Conservation (phyloP, 139 green algal genomes). For the Chlamydomonas eustigma region DNA sequence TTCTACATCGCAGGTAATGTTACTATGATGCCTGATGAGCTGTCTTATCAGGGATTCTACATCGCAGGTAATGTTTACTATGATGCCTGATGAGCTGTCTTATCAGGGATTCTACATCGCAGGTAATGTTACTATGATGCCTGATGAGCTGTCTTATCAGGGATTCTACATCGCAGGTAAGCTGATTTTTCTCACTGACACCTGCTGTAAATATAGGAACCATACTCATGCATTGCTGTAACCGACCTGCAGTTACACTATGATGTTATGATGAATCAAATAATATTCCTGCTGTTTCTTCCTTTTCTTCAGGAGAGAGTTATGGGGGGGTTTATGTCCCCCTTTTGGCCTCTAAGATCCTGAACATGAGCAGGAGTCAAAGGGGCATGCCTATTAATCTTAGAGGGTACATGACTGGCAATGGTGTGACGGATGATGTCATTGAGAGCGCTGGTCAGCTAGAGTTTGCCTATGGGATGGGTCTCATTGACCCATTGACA, state of each 20-base stretch:
- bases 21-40: too few species aligned
- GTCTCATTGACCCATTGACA: slow-evolving; percentile 45
- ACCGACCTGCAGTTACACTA: too few species aligned
- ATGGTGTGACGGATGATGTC: slow-evolving; percentile 64
- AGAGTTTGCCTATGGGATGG: slow-evolving; percentile 51
- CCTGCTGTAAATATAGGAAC: too few species aligned
- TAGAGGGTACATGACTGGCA: slow-evolving; percentile 70
- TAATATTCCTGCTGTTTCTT: too few species aligned
- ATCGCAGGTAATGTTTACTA: too few species aligned
- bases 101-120: too few species aligned
- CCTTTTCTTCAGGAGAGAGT: slow-evolving; percentile 46
- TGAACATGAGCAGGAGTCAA: slow-evolving; percentile 37
- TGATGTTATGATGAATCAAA: too few species aligned
- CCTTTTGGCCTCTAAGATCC: slow-evolving; percentile 38
- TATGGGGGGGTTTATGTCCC: slow-evolving; percentile 70
- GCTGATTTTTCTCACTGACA: too few species aligned
- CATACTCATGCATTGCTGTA: too few species aligned
- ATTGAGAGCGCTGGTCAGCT: slow-evolving; percentile 59
- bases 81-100: too few species aligned
- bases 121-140: slow-evolving; percentile 19
- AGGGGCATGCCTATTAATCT: not conserved
- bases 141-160: slow-evolving; percentile 17
- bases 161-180: slow-evolving; percentile 38
- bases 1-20: too few species aligned
- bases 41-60: too few species aligned